Base-by-base conservation (phyloP, 2,329 filamentous ascomycete species). In the Colletotrichum limetticola region DNA sequence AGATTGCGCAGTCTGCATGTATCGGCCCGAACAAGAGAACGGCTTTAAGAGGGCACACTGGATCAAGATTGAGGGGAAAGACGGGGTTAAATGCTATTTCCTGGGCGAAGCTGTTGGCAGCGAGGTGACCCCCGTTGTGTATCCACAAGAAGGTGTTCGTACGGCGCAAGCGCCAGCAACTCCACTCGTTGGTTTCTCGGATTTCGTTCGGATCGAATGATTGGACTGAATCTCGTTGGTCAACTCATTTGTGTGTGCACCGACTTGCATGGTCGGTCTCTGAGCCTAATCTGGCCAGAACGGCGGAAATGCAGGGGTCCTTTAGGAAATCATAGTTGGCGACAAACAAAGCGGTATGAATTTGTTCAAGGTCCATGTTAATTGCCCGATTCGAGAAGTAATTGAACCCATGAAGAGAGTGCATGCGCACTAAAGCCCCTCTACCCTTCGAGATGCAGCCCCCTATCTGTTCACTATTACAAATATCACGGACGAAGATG, bases 191-290 rank as follows among this genome's bases (percentile, higher is more conserved):
- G 68, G 46, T 59, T 66, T 37, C 26, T 24, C 19, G 24, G 2
- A 35, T 11, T 9, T 9, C 26, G 3, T 24, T 5, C 12, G 2
- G 14, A 28, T 57, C 11, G 14, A 55, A 14, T 16, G 11, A 56
- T 66, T 49, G 52, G 46, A 19, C 63, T n/a, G 11, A 11, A 6
- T 3, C 2, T 28, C 16, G 26, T n/a, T 26, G 6, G 4, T 66
- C 46, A 60, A 60, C 61, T 9, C 61, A 55, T 49, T 19, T 16
- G 7, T 53, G 42, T 11, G 42, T 68, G 42, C 56, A 63, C 63
- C 32, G 32, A 8, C 32, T 30, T 26, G 32, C 9, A 3, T 37
- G 22, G 55, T 22, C 24, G 19, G 14, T 2, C 32, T 32, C 12
- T 16, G 9, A 24, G 22, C 11, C 53, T 9, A 1, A 49, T 30